Base-by-base conservation (phyloP, 352 stramenopile genomes). In the Pythium oligandrum region DNA sequence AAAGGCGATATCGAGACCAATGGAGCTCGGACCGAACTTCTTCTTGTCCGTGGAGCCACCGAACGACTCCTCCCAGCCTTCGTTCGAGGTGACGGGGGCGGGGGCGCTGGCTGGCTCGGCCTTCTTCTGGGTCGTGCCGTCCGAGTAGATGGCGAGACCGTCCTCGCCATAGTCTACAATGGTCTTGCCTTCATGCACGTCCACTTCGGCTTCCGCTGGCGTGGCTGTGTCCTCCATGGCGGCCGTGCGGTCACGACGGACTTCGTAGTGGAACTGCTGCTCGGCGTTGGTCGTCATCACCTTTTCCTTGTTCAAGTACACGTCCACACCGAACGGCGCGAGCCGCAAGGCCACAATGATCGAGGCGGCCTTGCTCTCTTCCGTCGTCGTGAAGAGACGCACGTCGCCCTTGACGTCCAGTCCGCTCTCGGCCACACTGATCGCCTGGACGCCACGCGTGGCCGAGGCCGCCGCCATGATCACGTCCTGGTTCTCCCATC, bases 121-220 rank as follows among this genome's bases (percentile, higher is more conserved):
- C 40, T 81, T 85, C 53, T 84, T 78, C 65, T 93, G 76, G 44
- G 81, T 77, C 52, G 90, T 96, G 39, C 96, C 96, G 71, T 98
- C 96, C 1, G 86, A 86, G 60, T 98, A 99, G 60, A 98, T 98
- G 10, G 96, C 96, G 1, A 98, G 73, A 40, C 96, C 96, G 71
- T 99, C 96, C 68, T 99, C 96, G 63, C 95, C 97, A 57, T 99
- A 99, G 59, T 98, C 96, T 2, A 96, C 90, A 52, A 98, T 93
- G 61, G 96, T 86, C 63, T 97, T 97, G 12, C 90, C 93, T 8
- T 83, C 72, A 45, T 97, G 88, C 26, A 88, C 73, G 56, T 96
- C 82, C 11, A 71, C 57, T 3, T 71, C 60, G 32, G 64, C 55
- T 53, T 59, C 66, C 5, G 69, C 55, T 6, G 74, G 55, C 12